Base-by-base conservation (phyloP, 495 filamentous ascomycete genomes). In the Aspergillus taichungensis region DNA sequence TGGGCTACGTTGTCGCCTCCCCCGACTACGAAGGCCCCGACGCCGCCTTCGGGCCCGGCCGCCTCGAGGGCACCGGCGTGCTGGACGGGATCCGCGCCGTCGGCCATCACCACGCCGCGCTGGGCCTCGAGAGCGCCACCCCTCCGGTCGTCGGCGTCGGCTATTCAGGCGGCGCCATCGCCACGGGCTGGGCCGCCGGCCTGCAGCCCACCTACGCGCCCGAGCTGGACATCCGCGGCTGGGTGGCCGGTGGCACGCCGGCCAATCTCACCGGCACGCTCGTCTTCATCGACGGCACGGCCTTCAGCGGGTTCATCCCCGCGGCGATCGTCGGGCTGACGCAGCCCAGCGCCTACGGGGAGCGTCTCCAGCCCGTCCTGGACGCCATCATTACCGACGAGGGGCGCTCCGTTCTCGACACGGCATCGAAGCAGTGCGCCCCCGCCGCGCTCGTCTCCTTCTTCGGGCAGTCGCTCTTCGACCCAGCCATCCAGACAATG, bases 151-250 rank as follows among this genome's bases (percentile, higher is more conserved):
- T 64, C 8, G 63, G 59, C 5, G 48, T 46, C 7, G 78, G 77
- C 5, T 82, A 79, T 47, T 76, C 72, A 6, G 77, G 78, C n/a
- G 78, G 77, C 30, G 62, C 68, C 1, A 61, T 79, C 37, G 75
- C 76, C 0, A 73, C 66, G 1, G 73, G 66, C 40, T 79, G 71
- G 62, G 76, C 76, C 0, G 66, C 67, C 8, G 72, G 77, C 47
- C 43, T 80, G 39, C 72, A 75, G 35, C 59, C 56, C 9, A 48
- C 49, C 5, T 82, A 82, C 50, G 75, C 76, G 1, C 69, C 77
- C 1, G 75, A 79, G 33, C 54, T 82, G 3, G 45, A 64, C 27
- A 67, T 80, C 40, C 61, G 57, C 33, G 72, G 75, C 10, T 71
- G 65, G 45, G 70, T 67, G 0, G 46, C 77, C 7, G 77, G 78